Percentiles rank a stretch among this genome's conserved stretches.
These are phyloP conservation scores for Yueomyces sinensis DNA, from an alignment of 805 yeast genomes.

Conservation along the genomic window DNA sequence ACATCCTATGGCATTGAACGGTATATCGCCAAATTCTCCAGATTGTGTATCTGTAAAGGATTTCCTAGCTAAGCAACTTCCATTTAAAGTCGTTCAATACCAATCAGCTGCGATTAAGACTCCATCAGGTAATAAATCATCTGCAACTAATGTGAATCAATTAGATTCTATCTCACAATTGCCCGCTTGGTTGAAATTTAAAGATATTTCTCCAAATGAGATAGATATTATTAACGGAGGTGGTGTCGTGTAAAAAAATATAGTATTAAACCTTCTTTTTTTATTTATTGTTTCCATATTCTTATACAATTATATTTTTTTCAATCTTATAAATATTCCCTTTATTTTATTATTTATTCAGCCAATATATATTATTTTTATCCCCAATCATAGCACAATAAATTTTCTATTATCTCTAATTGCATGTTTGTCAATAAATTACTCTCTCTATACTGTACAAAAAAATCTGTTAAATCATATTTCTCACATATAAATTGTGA, in stretches of 20 bases:
- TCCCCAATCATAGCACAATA: neutral
- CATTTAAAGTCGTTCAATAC: constrained; percentile 28
- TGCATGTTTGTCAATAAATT: neutral
- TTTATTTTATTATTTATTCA: neutral
- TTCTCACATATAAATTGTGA: neutral
- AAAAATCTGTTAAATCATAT: neutral
- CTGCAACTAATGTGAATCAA: constrained; percentile 24
- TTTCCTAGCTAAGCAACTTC: constrained; percentile 24
- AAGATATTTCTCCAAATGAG: constrained; percentile 49
- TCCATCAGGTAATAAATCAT: constrained; percentile 1
- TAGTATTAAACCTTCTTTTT: too few relatives aligned
- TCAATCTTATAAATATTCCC: neutral
- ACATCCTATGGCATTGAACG: constrained; percentile 20
- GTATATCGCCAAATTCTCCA: constrained; percentile 18
- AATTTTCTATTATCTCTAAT: neutral
- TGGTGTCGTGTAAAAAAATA: constrained; percentile 40
- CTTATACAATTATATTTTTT: too few relatives aligned
- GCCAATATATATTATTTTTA: neutral
- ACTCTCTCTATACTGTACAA: neutral
- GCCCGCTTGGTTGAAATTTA: constrained; percentile 63
- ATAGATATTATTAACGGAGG: constrained; percentile 70
- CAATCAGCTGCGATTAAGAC: constrained; percentile 25
- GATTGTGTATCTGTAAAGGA: constrained; percentile 14
- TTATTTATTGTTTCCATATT: too few relatives aligned
- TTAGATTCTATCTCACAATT: constrained; percentile 47